Evolutionary conservation across 2,329 filamentous ascomycete genomes (phyloP).

Genomic region (Colletotrichum phormii): DNA sequence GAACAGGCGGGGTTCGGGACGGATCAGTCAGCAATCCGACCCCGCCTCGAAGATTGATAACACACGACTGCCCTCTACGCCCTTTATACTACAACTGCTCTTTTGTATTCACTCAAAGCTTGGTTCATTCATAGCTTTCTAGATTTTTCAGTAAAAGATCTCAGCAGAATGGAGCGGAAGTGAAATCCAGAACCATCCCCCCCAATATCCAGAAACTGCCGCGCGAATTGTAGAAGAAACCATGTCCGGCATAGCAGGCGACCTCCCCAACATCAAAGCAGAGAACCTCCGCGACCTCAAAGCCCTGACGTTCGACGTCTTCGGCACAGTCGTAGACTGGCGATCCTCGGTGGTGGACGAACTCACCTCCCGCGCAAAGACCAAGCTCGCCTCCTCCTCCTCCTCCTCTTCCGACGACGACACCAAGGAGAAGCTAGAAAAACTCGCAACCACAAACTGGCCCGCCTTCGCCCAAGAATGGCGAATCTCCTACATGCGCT

Average conservation of each 20-base stretch:
- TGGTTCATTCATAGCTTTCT: background rate
- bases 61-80: background rate
- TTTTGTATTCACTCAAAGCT: background rate
- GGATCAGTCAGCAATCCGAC: constrained; percentile 11
- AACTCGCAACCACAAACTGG: constrained; percentile 70
- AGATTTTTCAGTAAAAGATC: background rate
- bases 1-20: background rate
- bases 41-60: background rate
- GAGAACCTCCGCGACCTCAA: constrained; percentile 50
- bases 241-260: constrained; percentile 41
- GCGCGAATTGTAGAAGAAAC: background rate
- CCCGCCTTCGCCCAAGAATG: constrained; percentile 75
- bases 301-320: constrained; percentile 80
- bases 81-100: background rate
- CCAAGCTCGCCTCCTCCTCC: constrained; percentile 61
- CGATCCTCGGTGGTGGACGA: constrained; percentile 72
- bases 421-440: constrained; percentile 51
- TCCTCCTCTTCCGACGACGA: constrained; percentile 55
- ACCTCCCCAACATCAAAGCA: background rate
- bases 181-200: no score
- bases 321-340: constrained; percentile 87
- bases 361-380: constrained; percentile 62
- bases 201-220: background rate
- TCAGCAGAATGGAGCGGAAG: background rate
- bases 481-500: constrained; percentile 72